A percentile compares a stretch with the other conserved stretches of the same genome.
Conservation (phyloP, 805 yeast species). For the Wickerhamomyces queroliae region DNA sequence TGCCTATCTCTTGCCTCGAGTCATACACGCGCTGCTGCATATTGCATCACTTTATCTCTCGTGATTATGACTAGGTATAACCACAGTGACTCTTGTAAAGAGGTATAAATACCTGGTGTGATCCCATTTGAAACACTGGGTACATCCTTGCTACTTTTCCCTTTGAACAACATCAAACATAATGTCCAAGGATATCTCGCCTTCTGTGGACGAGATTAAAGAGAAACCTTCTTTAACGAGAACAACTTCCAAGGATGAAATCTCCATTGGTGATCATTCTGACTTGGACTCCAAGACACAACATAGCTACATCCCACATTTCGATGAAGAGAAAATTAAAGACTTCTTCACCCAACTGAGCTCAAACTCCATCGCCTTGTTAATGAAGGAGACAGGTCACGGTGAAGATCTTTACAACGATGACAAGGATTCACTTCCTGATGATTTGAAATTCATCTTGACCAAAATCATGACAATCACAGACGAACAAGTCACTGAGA, state of each 20-base stretch:
- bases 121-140: too few species aligned
- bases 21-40: too few species aligned
- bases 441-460: slow-evolving; percentile 4
- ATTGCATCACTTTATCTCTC: too few species aligned
- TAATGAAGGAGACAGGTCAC: slow-evolving; percentile 4
- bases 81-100: too few species aligned
- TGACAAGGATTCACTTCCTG: neutral
- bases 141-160: too few species aligned
- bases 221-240: too few species aligned
- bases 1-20: too few species aligned
- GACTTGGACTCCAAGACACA: neutral
- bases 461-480: slow-evolving; percentile 15
- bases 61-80: too few species aligned
- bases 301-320: neutral
- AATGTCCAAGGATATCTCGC: neutral
- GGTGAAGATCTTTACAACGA: slow-evolving; percentile 1
- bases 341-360: neutral
- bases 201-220: neutral
- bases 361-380: neutral
- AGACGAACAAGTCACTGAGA: slow-evolving; percentile 30
- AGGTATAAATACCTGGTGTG: too few species aligned
- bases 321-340: slow-evolving; percentile 2
- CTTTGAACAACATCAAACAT: neutral
- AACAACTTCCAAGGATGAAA: neutral
- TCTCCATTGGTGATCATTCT: neutral